Percentiles rank a stretch among this genome's conserved stretches.
These are phyloP conservation scores for Salvia sclarea DNA, from an alignment of 305 asterid genomes.

Conservation along the genomic window DNA sequence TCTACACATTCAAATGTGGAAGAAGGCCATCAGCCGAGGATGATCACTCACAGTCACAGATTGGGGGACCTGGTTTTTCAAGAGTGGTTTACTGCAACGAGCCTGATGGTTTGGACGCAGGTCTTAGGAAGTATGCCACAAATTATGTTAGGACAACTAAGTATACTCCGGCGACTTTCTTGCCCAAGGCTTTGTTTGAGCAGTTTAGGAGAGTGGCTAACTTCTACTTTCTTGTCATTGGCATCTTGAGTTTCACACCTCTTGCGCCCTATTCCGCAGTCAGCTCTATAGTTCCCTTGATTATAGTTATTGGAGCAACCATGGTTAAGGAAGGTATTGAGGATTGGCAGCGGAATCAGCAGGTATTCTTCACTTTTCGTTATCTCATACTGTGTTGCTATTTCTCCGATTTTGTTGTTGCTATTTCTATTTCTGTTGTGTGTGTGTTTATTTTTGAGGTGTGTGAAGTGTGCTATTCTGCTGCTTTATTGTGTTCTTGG, in stretches of 20 bases:
- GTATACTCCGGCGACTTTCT: slow-evolving; percentile 82
- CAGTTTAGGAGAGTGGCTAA: slow-evolving; percentile 99
- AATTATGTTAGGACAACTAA: slow-evolving; percentile 92
- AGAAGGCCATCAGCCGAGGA: slow-evolving; percentile 55
- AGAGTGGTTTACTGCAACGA: slow-evolving; percentile 88
- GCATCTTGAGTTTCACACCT: slow-evolving; percentile 72
- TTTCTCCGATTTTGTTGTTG: not conserved
- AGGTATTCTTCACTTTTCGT: slow-evolving; percentile 48
- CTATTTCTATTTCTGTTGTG: not conserved
- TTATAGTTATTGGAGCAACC: slow-evolving; percentile 70
- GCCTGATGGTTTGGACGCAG: slow-evolving; percentile 53
- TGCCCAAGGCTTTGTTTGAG: slow-evolving; percentile 94
- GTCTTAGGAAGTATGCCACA: slow-evolving; percentile 48
- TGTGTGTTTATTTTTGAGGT: slow-evolving; percentile 1
- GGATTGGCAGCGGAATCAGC: slow-evolving; percentile 78
- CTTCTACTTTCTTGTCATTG: slow-evolving; percentile 84
- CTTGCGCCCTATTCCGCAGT: slow-evolving; percentile 77
- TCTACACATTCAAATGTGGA: slow-evolving; percentile 78
- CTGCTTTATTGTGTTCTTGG: not conserved
- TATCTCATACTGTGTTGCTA: not conserved
- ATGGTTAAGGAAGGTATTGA: slow-evolving; percentile 93
- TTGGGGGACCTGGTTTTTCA: slow-evolving; percentile 97
- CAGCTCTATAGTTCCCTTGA: slow-evolving; percentile 76
- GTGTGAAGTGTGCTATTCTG: not conserved
- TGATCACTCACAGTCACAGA: slow-evolving; percentile 49